These are phyloP conservation scores for Cymodocea nodosa DNA, from an alignment of 116 monocot species.

Conservation along the genomic window DNA sequence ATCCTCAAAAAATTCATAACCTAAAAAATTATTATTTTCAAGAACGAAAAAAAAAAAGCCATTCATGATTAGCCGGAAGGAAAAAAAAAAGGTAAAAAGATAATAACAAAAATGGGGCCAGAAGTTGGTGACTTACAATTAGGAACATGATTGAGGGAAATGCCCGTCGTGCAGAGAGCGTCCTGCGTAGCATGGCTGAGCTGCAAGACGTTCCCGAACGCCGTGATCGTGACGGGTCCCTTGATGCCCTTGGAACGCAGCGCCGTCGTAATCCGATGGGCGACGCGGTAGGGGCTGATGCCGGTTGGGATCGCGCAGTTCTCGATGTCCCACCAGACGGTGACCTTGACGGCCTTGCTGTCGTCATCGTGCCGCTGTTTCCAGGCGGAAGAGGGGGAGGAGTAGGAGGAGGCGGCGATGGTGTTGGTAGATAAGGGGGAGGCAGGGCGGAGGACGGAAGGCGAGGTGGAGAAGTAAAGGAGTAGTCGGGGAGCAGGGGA, in stretches of 20 bases:
- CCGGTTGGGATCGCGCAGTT: slow-evolving; percentile 67
- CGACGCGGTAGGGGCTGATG: slow-evolving; percentile 46
- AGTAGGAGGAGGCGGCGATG: not conserved
- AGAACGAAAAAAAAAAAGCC: not conserved
- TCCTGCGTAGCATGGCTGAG: slow-evolving; percentile 48
- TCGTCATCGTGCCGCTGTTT: slow-evolving; percentile 47
- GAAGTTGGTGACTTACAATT: not conserved
- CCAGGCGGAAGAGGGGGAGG: slow-evolving; percentile 2
- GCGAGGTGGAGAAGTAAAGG: not conserved
- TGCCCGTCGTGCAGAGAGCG: slow-evolving; percentile 62
- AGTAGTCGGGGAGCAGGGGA: slow-evolving; percentile 10
- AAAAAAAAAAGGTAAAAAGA: not conserved
- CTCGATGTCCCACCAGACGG: slow-evolving; percentile 98
- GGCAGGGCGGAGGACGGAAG: not conserved
- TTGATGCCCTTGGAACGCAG: slow-evolving; percentile 60
- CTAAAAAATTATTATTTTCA: no score
- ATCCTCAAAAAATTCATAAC: no score
- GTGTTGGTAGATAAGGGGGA: not conserved
- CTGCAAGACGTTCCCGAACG: slow-evolving; percentile 60
- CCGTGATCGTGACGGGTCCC: slow-evolving; percentile 73
- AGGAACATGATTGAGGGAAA: slow-evolving; percentile 60
- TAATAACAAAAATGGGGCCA: not conserved
- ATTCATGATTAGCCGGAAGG: not conserved
- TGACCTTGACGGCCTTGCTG: slow-evolving; percentile 54
- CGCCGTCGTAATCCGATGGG: slow-evolving; percentile 46